Conservation (phyloP, 2,329 filamentous ascomycete genomes). For the Pyrenophora teres region DNA sequence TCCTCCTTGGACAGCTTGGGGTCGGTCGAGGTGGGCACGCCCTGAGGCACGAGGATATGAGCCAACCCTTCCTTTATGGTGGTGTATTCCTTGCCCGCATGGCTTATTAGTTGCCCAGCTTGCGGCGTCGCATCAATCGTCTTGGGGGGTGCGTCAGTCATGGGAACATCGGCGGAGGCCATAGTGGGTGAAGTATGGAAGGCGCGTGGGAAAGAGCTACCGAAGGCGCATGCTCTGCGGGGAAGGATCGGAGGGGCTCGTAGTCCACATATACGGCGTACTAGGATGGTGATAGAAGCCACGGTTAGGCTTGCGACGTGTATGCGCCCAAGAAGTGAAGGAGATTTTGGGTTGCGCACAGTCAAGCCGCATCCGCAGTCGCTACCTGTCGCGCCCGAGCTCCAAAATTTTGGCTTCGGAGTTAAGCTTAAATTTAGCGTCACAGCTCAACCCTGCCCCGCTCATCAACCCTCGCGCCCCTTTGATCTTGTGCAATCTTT, state of each 20-base stretch:
- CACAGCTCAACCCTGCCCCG: slow-evolving; percentile 15
- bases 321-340: background rate
- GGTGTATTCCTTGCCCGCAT: slow-evolving; percentile 60
- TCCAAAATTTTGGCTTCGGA: slow-evolving; percentile 31
- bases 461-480: background rate
- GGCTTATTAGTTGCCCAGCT: slow-evolving; percentile 42
- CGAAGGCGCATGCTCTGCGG: slow-evolving; percentile 30
- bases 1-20: slow-evolving; percentile 56
- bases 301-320: slow-evolving; percentile 17
- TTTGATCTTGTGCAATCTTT: background rate
- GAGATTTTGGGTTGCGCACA: background rate
- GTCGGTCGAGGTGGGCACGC: slow-evolving; percentile 55
- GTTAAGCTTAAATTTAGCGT: slow-evolving; percentile 41
- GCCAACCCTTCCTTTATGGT: slow-evolving; percentile 71
- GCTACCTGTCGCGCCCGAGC: slow-evolving; percentile 20
- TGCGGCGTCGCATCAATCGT: slow-evolving; percentile 36
- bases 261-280: slow-evolving; percentile 29
- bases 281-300: slow-evolving; percentile 19
- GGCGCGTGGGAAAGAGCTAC: slow-evolving; percentile 32
- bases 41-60: slow-evolving; percentile 66
- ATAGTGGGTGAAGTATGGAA: slow-evolving; percentile 25
- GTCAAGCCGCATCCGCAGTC: background rate
- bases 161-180: slow-evolving; percentile 18
- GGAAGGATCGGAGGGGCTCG: slow-evolving; percentile 16
- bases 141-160: slow-evolving; percentile 17